Conservation (phyloP, 2,329 filamentous ascomycete species). For the Microthyrium microscopicum region DNA sequence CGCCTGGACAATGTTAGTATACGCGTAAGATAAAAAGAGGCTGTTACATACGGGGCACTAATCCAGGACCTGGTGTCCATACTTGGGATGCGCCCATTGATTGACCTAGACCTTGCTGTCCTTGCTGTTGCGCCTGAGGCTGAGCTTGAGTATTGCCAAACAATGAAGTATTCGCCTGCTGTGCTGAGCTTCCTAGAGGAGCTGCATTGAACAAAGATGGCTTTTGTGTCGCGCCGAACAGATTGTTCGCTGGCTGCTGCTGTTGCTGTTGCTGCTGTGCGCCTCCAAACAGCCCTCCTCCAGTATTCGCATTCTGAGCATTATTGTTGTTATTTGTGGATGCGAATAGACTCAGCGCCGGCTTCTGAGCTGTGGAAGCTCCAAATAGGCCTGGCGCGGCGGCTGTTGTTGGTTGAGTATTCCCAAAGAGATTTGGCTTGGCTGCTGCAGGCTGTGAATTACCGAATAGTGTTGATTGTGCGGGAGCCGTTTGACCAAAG, state of each 20-base stretch:
- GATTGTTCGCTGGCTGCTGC: constrained; percentile 14
- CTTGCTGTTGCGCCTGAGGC: neutral
- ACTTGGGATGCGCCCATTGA: constrained; percentile 1
- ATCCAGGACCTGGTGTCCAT: too few species aligned
- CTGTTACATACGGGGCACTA: constrained; percentile 4
- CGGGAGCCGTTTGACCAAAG: too few species aligned
- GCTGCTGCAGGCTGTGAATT: too few species aligned
- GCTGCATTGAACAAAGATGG: too few species aligned
- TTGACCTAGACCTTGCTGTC: constrained; percentile 4
- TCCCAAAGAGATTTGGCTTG: constrained; percentile 24
- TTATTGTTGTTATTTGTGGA: too few species aligned
- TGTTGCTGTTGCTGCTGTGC: constrained; percentile 12
- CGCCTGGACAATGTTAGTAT: constrained; percentile 15
- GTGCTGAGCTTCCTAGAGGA: too few species aligned
- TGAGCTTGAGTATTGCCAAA: neutral
- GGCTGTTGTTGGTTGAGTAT: constrained; percentile 8
- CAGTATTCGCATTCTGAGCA: too few species aligned
- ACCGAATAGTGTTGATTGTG: too few species aligned
- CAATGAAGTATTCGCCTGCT: constrained; percentile 1
- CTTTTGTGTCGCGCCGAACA: constrained; percentile 15
- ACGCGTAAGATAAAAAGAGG: constrained; percentile 12
- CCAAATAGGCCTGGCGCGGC: constrained; percentile 23
- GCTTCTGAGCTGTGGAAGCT: constrained; percentile 11
- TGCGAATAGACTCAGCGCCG: constrained; percentile 18
- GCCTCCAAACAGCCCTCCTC: constrained; percentile 21